Evolutionary conservation across 2,329 filamentous ascomycete species (phyloP), one percentile per base, ranked within the genome.

Genomic region (Endoconidiophora polonica): DNA sequence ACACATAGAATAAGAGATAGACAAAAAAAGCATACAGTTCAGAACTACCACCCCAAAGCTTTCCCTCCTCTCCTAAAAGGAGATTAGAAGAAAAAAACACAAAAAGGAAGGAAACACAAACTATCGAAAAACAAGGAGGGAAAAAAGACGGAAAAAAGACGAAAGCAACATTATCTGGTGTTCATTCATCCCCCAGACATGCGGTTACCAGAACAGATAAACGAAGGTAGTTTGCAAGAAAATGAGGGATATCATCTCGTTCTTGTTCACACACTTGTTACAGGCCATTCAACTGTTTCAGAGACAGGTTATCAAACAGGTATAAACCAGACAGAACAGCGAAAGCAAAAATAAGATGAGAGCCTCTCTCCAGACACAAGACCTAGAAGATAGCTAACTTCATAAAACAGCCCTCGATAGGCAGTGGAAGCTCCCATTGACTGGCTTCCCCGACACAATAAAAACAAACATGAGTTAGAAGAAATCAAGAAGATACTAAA

Each of bases 101-200:
- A 53, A 47, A 39, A 44, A 42, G 37, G 29, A 14, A 48, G n/a
- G 38, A 52, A 48, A 29, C 29, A 39, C n/a, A 42, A 52, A 48
- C n/a, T 16, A 47, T 12, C n/a, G 12, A 33, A 18, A 23, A 16
- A 41, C 14, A 16, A 41, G 10, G 18, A 29, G 14, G 22, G 12
- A 40, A 10, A 33, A 45, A 48, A 43, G 36, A 14, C 37, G 40
- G 42, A 23, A 26, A 24, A 33, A 23, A 24, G 23, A 23, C 18
- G 10, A 38, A 12, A 29, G 6, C 16, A 46, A 33, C 26, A 10
- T 33, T 33, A 33, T 33, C 26, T 10, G 26, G 26, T 33, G 26
- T 33, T 33, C 26, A 33, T 33, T 33, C 26, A 33, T 33, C 43
- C 26, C 26, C 26, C 26, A 33, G 38, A n/a, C 7, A n/a, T 41